Conservation (phyloP, 345 rosid species). For the Moricandia arvensis region DNA sequence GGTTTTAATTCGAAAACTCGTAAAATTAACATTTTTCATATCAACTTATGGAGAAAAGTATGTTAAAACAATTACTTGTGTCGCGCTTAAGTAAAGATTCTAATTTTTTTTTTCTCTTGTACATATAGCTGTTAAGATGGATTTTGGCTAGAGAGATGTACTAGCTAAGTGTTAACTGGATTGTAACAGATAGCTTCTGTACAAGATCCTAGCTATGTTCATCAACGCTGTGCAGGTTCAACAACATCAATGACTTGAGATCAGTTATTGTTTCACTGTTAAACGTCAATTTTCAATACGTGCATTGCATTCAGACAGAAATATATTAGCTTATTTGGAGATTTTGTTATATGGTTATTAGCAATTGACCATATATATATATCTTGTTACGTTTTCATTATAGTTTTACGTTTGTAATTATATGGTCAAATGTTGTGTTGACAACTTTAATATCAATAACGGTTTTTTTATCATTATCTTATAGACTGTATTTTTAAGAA, state of each 20-base stretch:
- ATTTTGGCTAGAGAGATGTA: conserved; percentile 3
- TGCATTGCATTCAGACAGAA: too few species aligned
- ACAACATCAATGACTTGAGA: neutral
- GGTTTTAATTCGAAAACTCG: too few species aligned
- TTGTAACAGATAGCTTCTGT: neutral
- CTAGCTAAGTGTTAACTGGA: neutral
- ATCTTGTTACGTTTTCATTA: too few species aligned
- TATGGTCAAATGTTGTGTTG: too few species aligned
- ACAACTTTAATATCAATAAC: too few species aligned
- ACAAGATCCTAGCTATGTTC: neutral
- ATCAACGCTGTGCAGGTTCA: neutral
- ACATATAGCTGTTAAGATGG: neutral
- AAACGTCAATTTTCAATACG: too few species aligned
- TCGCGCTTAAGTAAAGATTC: neutral
- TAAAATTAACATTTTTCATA: neutral
- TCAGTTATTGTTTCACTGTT: neutral
- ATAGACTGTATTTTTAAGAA: too few species aligned
- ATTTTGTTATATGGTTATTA: too few species aligned
- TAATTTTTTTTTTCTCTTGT: neutral
- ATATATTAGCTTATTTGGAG: too few species aligned
- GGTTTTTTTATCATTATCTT: too few species aligned
- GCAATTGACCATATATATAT: too few species aligned
- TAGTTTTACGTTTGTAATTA: too few species aligned
- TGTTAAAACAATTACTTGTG: neutral
- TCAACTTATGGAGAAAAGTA: neutral